Evolutionary conservation across 2,329 filamentous ascomycete genomes (phyloP), one percentile per base, ranked within the genome.

Genomic region (Septoria petroselini): DNA sequence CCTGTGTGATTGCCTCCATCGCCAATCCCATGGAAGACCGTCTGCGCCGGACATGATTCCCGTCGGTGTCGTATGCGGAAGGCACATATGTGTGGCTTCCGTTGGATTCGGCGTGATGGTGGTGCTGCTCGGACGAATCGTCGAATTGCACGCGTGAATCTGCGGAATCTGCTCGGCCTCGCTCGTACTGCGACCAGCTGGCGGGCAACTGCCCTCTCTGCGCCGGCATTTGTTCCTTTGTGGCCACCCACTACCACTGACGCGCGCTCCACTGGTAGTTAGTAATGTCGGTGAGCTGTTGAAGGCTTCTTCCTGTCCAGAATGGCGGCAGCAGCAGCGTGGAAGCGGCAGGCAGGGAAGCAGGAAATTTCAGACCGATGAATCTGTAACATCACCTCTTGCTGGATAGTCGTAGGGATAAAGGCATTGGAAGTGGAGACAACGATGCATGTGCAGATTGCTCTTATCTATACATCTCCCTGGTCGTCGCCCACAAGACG

Each of bases 1-100:
- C 84, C 53, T 95, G 84, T 58, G 87, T 62, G 15, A 75, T 54
- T 5, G 75, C 70, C 39, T 72, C 69, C 47, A 80, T 66, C 41
- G 78, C 75, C 64, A 77, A 70, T 7, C 72, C 71, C 60, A 76
- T 70, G 6, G 74, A 76, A 18, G 75, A 77, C 62, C 71, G 64
- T 45, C 72, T 63, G 29, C 65, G 55, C 23, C 71, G 64, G 41
- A 75, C 55, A 31, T 60, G 58, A 41, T 59, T 50, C 21, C 54
- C 53, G 12, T 51, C 48, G 6, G 47, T 50, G 37, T 53, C 53
- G 25, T 51, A 48, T 15, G 54, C 50, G n/a, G 55, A 57, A 11
- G 57, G 55, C 8, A 42, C 53, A 30, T 46, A 49, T 45, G 23
- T 54, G 52, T 14, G 48, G 41, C 41, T 51, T 50, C 35, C 47